Evolutionary conservation across 2,329 filamentous ascomycete species (phyloP), one percentile per base, ranked within the genome.

Genomic region (Botryotinia convoluta): DNA sequence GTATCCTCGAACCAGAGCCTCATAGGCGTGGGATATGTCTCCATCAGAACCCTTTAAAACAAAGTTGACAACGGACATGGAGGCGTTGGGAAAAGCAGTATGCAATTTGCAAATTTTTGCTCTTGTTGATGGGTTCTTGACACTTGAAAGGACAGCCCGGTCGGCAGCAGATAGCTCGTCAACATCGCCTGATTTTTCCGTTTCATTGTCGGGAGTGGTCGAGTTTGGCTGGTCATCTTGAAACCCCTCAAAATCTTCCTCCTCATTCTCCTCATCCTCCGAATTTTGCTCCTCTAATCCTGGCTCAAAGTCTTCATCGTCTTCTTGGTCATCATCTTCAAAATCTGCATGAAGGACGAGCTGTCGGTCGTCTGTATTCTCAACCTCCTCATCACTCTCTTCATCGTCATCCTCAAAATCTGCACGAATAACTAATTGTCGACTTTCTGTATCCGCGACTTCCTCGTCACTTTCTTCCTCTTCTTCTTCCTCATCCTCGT

Each of bases 361-460:
- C 51, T 74, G 74, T 29, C 76, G 76, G 32, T 45, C 77, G 26
- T 81, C 75, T 35, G 75, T 78, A 26, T 75, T 75, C n/a, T 77
- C 76, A 10, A 78, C 75, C 51, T 79, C 78, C 26, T 78, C 77
- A 70, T 79, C 78, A 22, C 78, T 76, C 54, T 80, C 78, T 18
- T 76, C 75, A 39, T 81, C 81, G 59, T 78, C 76, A 65, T 85
- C 80, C n/a, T 81, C 81, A 61, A 83, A 82, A 59, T 80, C 79
- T 72, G 83, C 81, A 26, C 75, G 78, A 32, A 78, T 71, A 62
- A 77, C 74, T 32, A 77, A 51, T 68, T 77, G 77, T 37, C 71
- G 77, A 54, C 71, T 73, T 42, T 62, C 65, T 37, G 37, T 60
- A 9, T 82, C 77, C 5, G 83, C 76, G 1, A 82, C 81, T 14